A percentile compares a stretch with the other conserved stretches of the same genome.
These are phyloP conservation scores for Dipodascopsis uninucleata DNA, from an alignment of 805 yeast species.

Conservation along the genomic window DNA sequence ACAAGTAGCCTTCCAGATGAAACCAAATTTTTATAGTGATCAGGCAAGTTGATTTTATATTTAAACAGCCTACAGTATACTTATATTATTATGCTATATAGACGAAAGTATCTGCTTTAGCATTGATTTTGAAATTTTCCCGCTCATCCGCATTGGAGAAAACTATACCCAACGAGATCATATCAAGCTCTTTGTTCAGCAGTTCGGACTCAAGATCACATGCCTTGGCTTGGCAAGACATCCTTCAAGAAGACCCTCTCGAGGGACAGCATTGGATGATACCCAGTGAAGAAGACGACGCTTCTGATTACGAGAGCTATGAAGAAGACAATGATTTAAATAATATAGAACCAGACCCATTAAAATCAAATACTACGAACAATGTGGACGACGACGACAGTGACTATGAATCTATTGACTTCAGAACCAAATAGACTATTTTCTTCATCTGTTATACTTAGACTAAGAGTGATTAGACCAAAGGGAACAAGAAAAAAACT, in stretches of 20 bases:
- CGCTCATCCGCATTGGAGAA: conserved; percentile 11
- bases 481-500: no score
- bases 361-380: background rate
- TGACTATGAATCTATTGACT: conserved; percentile 22
- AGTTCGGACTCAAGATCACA: no score
- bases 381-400: conserved; percentile 5
- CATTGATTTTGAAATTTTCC: conserved; percentile 28
- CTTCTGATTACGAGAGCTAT: conserved; percentile 5
- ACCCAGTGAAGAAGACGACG: conserved; percentile 9
- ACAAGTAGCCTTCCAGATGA: conserved; percentile 17
- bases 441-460: no score
- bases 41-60: no score
- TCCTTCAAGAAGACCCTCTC: conserved; percentile 33
- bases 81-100: background rate
- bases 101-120: conserved; percentile 14
- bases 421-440: conserved; percentile 15
- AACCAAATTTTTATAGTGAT: conserved; percentile 20
- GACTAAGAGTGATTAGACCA: no score
- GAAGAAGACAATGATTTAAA: background rate
- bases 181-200: background rate
- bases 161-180: conserved; percentile 7
- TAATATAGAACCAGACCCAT: background rate
- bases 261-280: conserved; percentile 34
- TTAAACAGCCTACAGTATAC: no score
- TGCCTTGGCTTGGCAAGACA: conserved; percentile 30